Percentiles rank a stretch among this genome's conserved stretches.
phyloP scores from a whole-genome alignment of 129 eudicot species.

The Helichrysum umbraculigerum region DNA sequence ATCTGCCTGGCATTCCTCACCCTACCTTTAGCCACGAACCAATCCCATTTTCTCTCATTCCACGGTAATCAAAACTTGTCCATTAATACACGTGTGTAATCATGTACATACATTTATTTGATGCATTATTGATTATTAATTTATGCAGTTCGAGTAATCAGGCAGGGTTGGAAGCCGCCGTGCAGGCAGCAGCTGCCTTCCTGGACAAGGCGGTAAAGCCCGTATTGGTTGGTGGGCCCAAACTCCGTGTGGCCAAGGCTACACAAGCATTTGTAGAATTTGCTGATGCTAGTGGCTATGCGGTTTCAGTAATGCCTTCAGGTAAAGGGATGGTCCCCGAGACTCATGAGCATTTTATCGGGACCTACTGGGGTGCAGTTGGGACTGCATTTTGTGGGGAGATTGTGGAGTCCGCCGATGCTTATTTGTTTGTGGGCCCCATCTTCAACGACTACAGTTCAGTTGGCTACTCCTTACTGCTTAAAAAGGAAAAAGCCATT shows the following conservation, averaged over 20 bases:
- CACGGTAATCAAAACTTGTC: conserved; percentile 31
- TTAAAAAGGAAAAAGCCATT: conserved; percentile 59
- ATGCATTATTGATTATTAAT: background rate
- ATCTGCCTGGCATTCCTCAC: conserved; percentile 54
- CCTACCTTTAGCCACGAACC: conserved; percentile 61
- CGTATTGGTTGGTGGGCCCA: conserved; percentile 62
- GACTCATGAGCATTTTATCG: conserved; percentile 59
- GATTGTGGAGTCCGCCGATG: conserved; percentile 66
- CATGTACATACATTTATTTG: background rate
- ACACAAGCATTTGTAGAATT: conserved; percentile 46
- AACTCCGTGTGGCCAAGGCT: conserved; percentile 59
- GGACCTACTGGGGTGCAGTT: conserved; percentile 75
- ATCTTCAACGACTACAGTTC: conserved; percentile 71
- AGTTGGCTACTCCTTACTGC: conserved; percentile 61
- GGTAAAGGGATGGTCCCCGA: conserved; percentile 66
- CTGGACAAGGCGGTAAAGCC: conserved; percentile 67
- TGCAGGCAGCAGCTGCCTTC: conserved; percentile 51
- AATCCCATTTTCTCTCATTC: conserved; percentile 45
- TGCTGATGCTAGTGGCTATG: conserved; percentile 60
- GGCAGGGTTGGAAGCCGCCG: conserved; percentile 52
- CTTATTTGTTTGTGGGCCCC: conserved; percentile 59
- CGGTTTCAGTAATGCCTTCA: conserved; percentile 56
- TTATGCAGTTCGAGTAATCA: conserved; percentile 45
- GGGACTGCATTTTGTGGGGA: conserved; percentile 57
- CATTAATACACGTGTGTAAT: background rate